Evolutionary conservation across 148 eudicot species (phyloP).

Genomic region (Pharnaceum exiguum): DNA sequence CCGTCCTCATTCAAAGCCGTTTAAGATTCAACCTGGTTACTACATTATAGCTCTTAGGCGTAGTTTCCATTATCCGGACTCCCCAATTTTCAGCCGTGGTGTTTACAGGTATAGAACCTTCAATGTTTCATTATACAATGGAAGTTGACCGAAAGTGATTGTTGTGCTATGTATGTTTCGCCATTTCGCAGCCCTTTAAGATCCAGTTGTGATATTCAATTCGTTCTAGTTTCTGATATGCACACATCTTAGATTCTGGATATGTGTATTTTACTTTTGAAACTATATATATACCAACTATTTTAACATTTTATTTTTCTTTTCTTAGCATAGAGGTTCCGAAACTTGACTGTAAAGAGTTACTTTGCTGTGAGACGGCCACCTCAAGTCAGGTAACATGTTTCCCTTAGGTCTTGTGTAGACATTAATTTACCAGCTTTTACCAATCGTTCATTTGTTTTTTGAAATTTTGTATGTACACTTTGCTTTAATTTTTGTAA

Average conservation of each 20-base stretch:
- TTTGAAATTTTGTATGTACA: background rate
- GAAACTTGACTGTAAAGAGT: background rate
- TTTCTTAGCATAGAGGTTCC: background rate
- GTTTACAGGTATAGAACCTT: background rate
- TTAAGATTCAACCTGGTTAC: background rate
- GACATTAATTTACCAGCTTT: too few relatives aligned
- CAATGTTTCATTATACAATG: background rate
- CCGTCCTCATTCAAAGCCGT: background rate
- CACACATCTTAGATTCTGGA: background rate
- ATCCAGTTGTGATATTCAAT: background rate
- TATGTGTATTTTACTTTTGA: background rate
- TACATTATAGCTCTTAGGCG: background rate
- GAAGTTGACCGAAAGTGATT: too few relatives aligned
- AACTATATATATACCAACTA: too few relatives aligned
- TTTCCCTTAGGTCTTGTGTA: background rate
- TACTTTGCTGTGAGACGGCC: background rate
- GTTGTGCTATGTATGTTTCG: too few relatives aligned
- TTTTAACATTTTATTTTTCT: background rate
- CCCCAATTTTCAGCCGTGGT: background rate
- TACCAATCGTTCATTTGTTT: background rate
- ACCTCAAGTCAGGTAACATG: too few relatives aligned
- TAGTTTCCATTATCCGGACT: background rate
- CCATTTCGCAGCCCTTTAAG: background rate
- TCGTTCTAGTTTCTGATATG: background rate
- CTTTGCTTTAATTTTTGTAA: background rate